phyloP scores from a whole-genome alignment of 208 protist genomes.

The Vickermania ingenoplastis region DNA sequence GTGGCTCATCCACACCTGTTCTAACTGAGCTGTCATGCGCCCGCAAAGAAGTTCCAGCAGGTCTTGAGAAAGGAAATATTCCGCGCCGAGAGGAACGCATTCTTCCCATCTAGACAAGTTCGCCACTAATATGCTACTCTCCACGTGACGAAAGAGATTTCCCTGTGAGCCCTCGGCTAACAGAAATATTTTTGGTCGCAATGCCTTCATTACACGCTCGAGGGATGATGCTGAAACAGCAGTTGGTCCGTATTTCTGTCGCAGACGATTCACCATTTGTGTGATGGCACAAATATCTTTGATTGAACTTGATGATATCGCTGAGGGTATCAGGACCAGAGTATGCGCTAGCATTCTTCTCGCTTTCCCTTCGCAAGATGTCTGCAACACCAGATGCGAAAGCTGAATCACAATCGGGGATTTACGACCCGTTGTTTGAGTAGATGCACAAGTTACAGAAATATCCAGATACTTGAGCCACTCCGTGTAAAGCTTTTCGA shows the following conservation, averaged over 20 bases:
- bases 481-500: not conserved
- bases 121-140: slow-evolving; percentile 47
- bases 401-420: not conserved
- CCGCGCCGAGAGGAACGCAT: too few species aligned
- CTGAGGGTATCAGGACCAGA: not conserved
- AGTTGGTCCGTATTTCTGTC: slow-evolving; percentile 1
- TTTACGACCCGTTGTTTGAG: not conserved
- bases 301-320: slow-evolving; percentile 12
- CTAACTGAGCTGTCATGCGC: slow-evolving; percentile 39
- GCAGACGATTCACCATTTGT: slow-evolving; percentile 35
- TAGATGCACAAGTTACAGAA: not conserved
- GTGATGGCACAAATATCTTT: slow-evolving; percentile 29
- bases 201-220: slow-evolving; percentile 21
- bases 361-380: not conserved
- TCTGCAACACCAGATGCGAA: not conserved
- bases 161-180: slow-evolving; percentile 27
- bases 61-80: slow-evolving; percentile 26
- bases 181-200: slow-evolving; percentile 41
- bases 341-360: not conserved
- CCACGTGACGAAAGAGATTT: slow-evolving; percentile 35
- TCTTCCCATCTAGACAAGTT: slow-evolving; percentile 42
- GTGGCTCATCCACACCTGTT: slow-evolving; percentile 34
- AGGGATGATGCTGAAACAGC: slow-evolving; percentile 3
- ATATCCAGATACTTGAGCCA: not conserved
- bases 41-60: slow-evolving; percentile 57